Evolutionary conservation across 345 rosid genomes (phyloP).

Genomic region (Hevea brasiliensis): DNA sequence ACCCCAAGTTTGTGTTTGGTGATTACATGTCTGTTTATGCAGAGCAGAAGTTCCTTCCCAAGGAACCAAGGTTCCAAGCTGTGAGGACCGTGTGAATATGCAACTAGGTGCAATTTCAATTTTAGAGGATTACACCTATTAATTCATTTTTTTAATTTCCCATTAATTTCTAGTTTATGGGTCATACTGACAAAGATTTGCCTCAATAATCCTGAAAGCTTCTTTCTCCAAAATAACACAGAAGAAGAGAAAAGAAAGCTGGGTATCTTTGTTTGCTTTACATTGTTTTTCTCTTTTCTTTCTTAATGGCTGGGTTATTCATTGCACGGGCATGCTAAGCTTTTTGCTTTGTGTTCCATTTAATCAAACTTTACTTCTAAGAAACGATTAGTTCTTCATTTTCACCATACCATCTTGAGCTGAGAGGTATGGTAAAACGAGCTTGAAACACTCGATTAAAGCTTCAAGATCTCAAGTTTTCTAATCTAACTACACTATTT

Average conservation of each 20-base stretch:
- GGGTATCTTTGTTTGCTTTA: conserved; percentile 1
- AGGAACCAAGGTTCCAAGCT: conserved; percentile 87
- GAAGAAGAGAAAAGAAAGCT: conserved; percentile 26
- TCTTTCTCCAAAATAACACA: conserved; percentile 21
- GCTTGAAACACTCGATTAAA: not conserved
- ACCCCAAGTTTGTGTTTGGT: conserved; percentile 80
- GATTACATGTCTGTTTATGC: conserved; percentile 91
- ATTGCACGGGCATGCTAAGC: not conserved
- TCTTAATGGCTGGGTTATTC: not conserved
- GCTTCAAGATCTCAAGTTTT: too few species aligned
- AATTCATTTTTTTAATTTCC: not conserved
- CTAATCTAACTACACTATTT: too few species aligned
- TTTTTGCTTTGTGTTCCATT: not conserved
- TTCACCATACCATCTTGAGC: not conserved
- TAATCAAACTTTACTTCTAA: not conserved
- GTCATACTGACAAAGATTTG: not conserved
- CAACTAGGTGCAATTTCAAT: conserved; percentile 1
- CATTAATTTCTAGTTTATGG: not conserved
- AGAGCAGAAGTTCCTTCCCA: conserved; percentile 83
- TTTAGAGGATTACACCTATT: not conserved
- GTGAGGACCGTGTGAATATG: conserved; percentile 44
- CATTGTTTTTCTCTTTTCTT: not conserved
- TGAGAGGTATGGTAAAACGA: too few species aligned
- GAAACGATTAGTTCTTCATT: not conserved
- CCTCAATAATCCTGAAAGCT: not conserved